Percentiles rank a stretch among this genome's conserved stretches.
These are phyloP conservation scores for Aspergillus japonicus DNA, from an alignment of 2,329 filamentous ascomycete genomes.

Conservation along the genomic window DNA sequence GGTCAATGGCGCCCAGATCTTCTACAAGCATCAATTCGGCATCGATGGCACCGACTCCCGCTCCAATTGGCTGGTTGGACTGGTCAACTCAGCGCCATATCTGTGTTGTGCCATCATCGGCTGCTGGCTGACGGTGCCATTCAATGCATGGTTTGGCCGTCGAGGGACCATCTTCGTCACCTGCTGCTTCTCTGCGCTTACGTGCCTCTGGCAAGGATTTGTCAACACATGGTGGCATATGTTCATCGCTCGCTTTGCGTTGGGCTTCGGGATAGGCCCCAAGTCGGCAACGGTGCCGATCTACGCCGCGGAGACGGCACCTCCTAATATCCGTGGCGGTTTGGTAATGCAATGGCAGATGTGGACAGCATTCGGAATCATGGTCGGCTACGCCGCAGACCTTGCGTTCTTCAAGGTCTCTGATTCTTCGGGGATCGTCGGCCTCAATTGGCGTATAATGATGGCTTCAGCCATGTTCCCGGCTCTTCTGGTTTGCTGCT, in stretches of 20 bases:
- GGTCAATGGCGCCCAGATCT: conserved; percentile 67
- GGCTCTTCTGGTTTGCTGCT: conserved; percentile 55
- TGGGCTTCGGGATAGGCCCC: conserved; percentile 75
- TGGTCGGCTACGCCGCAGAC: conserved; percentile 60
- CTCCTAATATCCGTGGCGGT: conserved; percentile 67
- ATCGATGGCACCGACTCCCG: conserved; percentile 47
- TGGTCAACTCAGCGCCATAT: conserved; percentile 58
- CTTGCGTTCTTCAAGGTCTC: conserved; percentile 60
- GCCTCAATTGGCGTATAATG: conserved; percentile 67
- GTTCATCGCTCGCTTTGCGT: conserved; percentile 66
- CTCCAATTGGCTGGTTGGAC: conserved; percentile 60
- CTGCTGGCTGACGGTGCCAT: conserved; percentile 71
- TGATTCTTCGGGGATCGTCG: conserved; percentile 54
- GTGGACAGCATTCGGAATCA: conserved; percentile 52
- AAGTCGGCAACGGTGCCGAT: conserved; percentile 75
- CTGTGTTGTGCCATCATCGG: conserved; percentile 67
- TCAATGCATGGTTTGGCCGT: conserved; percentile 69
- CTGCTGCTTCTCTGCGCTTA: conserved; percentile 64
- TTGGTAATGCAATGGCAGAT: conserved; percentile 81
- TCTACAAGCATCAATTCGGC: conserved; percentile 62
- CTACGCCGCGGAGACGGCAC: conserved; percentile 72
- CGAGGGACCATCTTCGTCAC: conserved; percentile 74
- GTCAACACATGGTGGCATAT: conserved; percentile 71
- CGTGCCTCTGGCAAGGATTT: conserved; percentile 60
- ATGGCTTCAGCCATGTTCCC: conserved; percentile 66